phyloP scores from a whole-genome alignment of 140 eudicot species.

The Flaveria floridana region DNA sequence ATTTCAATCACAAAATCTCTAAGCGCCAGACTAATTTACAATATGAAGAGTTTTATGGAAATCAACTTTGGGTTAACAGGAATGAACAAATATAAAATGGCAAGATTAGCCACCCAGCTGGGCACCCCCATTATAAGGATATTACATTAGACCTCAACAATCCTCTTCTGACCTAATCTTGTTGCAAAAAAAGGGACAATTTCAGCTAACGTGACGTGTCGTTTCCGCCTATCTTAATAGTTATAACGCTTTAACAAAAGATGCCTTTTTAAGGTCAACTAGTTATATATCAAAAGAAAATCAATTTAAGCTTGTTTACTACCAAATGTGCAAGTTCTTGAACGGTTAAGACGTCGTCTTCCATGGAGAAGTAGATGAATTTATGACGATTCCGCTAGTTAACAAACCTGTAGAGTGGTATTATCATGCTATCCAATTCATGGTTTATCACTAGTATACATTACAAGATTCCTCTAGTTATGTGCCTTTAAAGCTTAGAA shows the following conservation, averaged over 20 bases:
- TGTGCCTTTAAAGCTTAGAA: background rate
- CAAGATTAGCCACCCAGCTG: background rate
- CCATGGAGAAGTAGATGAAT: background rate
- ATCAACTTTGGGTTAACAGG: background rate
- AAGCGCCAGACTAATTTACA: background rate
- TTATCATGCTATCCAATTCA: background rate
- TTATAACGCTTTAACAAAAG: background rate
- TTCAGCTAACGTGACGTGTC: background rate
- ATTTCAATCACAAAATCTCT: background rate
- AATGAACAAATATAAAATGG: background rate
- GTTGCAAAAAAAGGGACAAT: background rate
- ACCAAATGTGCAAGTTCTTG: constrained; percentile 6
- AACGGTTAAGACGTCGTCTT: background rate
- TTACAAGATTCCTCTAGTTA: background rate
- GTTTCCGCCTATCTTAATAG: background rate
- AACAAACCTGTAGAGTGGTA: background rate
- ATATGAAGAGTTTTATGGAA: background rate
- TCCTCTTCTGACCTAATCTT: background rate
- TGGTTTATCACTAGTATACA: background rate
- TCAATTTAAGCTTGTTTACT: background rate
- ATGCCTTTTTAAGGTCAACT: background rate
- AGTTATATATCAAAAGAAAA: background rate
- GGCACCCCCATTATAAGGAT: background rate
- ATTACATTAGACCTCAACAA: background rate
- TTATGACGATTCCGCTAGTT: background rate